phyloP scores from a whole-genome alignment of 164 flowering plant species.

The Tetracentron sinense region DNA sequence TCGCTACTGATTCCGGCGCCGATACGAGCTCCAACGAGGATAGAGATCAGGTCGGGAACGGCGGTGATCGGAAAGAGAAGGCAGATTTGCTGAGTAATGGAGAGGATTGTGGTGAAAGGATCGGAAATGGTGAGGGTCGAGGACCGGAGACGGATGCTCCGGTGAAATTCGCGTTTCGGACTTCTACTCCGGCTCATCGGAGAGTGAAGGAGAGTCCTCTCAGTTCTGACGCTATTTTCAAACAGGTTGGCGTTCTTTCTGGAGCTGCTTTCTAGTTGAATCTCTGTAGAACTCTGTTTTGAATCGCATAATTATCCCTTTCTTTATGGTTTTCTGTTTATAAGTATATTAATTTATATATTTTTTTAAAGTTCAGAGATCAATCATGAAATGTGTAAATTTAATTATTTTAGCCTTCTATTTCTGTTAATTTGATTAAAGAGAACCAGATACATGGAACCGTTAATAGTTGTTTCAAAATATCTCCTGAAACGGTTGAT shows the following conservation, averaged over 20 bases:
- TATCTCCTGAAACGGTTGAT: no score
- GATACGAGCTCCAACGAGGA: constrained; percentile 8
- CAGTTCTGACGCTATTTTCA: constrained; percentile 83
- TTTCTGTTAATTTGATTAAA: no score
- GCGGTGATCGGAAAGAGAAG: constrained; percentile 9
- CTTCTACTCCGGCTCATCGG: constrained; percentile 78
- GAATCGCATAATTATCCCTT: no score
- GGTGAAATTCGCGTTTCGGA: constrained; percentile 46
- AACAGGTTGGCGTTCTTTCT: constrained; percentile 46
- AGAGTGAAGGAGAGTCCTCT: constrained; percentile 78
- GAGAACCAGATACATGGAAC: no score
- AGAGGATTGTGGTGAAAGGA: constrained; percentile 12
- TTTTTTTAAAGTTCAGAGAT: no score
- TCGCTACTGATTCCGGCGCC: constrained; percentile 3
- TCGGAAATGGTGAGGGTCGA: constrained; percentile 9
- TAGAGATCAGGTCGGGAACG: constrained; percentile 7
- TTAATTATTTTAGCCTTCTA: no score
- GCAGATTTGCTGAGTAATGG: constrained; percentile 9
- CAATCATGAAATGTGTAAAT: no score
- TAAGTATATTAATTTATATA: no score
- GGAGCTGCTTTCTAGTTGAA: background rate
- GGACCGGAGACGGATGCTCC: constrained; percentile 12
- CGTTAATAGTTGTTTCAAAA: no score
- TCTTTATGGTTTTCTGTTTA: no score
- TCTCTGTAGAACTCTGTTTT: background rate